Evolutionary conservation across 352 stramenopile genomes (phyloP).

Genomic region (Phytophthora lateralis): DNA sequence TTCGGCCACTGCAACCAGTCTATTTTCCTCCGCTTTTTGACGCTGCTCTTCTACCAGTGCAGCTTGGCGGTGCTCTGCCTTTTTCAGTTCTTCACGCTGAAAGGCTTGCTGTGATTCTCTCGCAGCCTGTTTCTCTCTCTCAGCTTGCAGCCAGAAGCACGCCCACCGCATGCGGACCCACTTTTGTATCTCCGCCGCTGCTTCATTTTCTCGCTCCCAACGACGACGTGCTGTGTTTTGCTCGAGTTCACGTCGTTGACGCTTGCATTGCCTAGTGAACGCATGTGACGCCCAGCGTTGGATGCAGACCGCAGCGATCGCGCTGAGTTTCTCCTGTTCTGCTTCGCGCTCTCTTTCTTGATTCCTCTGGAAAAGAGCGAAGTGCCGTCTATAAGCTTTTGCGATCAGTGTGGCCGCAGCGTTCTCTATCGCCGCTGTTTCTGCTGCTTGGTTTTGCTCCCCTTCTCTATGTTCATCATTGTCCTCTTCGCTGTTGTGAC

Average conservation of each 20-base stretch:
- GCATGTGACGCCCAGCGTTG: slow-evolving; percentile 48
- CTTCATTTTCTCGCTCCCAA: slow-evolving; percentile 15
- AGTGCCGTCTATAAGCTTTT: slow-evolving; percentile 30
- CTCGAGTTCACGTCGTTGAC: slow-evolving; percentile 1
- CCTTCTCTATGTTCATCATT: slow-evolving; percentile 1
- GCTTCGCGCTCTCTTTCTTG: slow-evolving; percentile 7
- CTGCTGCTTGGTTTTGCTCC: not conserved
- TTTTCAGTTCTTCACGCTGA: slow-evolving; percentile 4
- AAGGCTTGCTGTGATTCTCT: slow-evolving; percentile 4
- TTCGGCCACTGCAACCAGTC: slow-evolving; percentile 7
- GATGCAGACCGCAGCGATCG: slow-evolving; percentile 36
- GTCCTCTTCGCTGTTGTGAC: slow-evolving; percentile 1
- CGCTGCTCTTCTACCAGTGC: slow-evolving; percentile 13
- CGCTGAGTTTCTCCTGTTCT: slow-evolving; percentile 10
- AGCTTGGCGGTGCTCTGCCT: slow-evolving; percentile 10
- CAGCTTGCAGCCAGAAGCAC: slow-evolving; percentile 32
- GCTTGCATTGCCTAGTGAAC: slow-evolving; percentile 32
- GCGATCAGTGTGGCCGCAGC: slow-evolving; percentile 40
- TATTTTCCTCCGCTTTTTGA: slow-evolving; percentile 6
- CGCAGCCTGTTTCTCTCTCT: slow-evolving; percentile 10
- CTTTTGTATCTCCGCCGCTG: slow-evolving; percentile 23
- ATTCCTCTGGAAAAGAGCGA: slow-evolving; percentile 3
- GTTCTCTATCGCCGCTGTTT: slow-evolving; percentile 10
- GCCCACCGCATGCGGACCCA: slow-evolving; percentile 38
- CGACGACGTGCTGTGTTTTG: slow-evolving; percentile 9